Evolutionary conservation across 371 early-diverging fungal species (phyloP).

Genomic region (Circinella umbellata): DNA sequence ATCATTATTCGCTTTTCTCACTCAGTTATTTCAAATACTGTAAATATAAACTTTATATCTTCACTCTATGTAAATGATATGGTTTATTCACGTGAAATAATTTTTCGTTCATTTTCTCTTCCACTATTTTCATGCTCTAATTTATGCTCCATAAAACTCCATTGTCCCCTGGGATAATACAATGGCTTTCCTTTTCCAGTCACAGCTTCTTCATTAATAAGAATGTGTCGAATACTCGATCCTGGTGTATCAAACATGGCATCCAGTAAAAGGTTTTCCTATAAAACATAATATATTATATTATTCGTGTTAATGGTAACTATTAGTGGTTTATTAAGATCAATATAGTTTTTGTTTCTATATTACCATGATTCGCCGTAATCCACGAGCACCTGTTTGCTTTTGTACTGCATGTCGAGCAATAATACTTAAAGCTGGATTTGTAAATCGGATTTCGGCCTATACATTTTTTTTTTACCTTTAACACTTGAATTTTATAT

Average conservation of each 20-base stretch:
- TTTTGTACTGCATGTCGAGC: constrained; percentile 73
- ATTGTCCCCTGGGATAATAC: constrained; percentile 65
- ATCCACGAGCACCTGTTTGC: constrained; percentile 83
- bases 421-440: constrained; percentile 64
- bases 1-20: too few species aligned
- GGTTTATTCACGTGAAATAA: not conserved
- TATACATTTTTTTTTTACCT: not conserved
- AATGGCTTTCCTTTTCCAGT: constrained; percentile 55
- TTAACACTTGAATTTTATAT: too few species aligned
- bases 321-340: too few species aligned
- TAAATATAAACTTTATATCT: too few species aligned
- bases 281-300: not conserved
- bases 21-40: too few species aligned
- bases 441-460: constrained; percentile 64
- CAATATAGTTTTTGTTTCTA: too few species aligned
- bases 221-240: constrained; percentile 63
- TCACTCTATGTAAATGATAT: too few species aligned
- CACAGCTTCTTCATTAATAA: constrained; percentile 57
- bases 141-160: constrained; percentile 28
- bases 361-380: constrained; percentile 74
- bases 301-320: not conserved
- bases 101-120: constrained; percentile 12
- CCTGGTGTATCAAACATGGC: constrained; percentile 81
- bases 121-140: constrained; percentile 14
- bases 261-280: constrained; percentile 69